Evolutionary conservation across 768 basidiomycete genomes (phyloP).

Genomic region (Suillus subaureus): DNA sequence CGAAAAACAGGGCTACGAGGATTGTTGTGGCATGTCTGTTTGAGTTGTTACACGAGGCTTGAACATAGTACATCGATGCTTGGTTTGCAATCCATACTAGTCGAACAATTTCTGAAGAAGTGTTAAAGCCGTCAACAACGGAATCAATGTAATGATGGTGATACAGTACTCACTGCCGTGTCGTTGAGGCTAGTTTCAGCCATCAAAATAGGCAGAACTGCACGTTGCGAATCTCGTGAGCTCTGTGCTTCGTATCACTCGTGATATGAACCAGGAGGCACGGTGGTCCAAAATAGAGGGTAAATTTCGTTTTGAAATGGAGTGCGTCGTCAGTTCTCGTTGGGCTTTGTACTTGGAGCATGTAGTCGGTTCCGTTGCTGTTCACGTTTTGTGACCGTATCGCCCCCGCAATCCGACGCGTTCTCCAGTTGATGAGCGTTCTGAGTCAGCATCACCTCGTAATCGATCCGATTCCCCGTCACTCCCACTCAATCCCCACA

Average conservation of each 20-base stretch:
- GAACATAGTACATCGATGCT: neutral
- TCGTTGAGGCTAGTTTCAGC: neutral
- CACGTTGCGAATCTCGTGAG: neutral
- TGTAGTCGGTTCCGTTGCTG: neutral
- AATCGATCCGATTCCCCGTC: neutral
- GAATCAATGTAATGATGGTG: neutral
- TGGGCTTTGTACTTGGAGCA: neutral
- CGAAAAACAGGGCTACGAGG: neutral
- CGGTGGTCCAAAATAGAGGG: neutral
- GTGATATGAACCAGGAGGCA: neutral
- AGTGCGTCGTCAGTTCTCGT: neutral
- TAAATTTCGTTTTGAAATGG: neutral
- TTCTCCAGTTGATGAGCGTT: neutral
- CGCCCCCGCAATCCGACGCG: neutral
- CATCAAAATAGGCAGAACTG: neutral
- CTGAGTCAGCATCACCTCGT: neutral
- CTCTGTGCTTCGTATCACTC: neutral
- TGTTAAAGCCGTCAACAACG: neutral
- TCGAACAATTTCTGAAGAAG: neutral
- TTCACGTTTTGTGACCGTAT: neutral
- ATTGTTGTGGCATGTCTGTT: neutral
- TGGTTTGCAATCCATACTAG: neutral
- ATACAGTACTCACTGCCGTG: neutral
- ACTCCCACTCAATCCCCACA: neutral
- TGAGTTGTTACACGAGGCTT: neutral